phyloP scores from a whole-genome alignment of 2,329 filamentous ascomycete genomes.

The Cyphellophora attinorum region DNA sequence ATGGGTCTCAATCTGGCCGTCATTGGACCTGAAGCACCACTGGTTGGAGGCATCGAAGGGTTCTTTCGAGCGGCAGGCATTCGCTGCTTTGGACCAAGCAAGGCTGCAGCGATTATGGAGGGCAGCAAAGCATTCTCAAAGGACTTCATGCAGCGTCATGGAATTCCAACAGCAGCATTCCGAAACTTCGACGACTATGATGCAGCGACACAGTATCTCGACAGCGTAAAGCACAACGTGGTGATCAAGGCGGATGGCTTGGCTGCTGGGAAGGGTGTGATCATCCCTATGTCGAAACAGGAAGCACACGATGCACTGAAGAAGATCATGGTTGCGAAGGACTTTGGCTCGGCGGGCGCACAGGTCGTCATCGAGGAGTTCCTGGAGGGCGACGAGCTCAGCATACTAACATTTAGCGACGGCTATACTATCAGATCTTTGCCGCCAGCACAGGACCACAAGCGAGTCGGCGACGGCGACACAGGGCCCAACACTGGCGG shows the following conservation, averaged over 20 bases:
- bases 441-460: slow-evolving; percentile 92
- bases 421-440: slow-evolving; percentile 74
- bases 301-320: slow-evolving; percentile 75
- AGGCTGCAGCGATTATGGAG: slow-evolving; percentile 79
- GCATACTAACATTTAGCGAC: slow-evolving; percentile 84
- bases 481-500: slow-evolving; percentile 88
- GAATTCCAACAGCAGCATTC: slow-evolving; percentile 84
- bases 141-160: slow-evolving; percentile 89
- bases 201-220: slow-evolving; percentile 63
- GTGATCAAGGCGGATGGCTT: slow-evolving; percentile 93
- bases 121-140: slow-evolving; percentile 96
- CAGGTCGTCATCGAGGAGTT: slow-evolving; percentile 96
- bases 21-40: slow-evolving; percentile 84
- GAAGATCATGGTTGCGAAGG: slow-evolving; percentile 81
- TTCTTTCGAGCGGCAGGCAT: slow-evolving; percentile 70
- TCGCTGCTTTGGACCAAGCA: slow-evolving; percentile 74
- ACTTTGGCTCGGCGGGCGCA: slow-evolving; percentile 77
- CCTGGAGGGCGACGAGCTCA: slow-evolving; percentile 82
- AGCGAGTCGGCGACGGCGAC: slow-evolving; percentile 85
- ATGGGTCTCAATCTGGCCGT: slow-evolving; percentile 73
- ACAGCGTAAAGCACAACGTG: slow-evolving; percentile 59
- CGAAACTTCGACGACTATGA: slow-evolving; percentile 77
- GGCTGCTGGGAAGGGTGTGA: slow-evolving; percentile 90
- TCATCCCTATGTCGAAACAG: slow-evolving; percentile 70
- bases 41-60: slow-evolving; percentile 81